Conservation (phyloP, 495 filamentous ascomycete genomes). For the Terfezia boudieri region DNA sequence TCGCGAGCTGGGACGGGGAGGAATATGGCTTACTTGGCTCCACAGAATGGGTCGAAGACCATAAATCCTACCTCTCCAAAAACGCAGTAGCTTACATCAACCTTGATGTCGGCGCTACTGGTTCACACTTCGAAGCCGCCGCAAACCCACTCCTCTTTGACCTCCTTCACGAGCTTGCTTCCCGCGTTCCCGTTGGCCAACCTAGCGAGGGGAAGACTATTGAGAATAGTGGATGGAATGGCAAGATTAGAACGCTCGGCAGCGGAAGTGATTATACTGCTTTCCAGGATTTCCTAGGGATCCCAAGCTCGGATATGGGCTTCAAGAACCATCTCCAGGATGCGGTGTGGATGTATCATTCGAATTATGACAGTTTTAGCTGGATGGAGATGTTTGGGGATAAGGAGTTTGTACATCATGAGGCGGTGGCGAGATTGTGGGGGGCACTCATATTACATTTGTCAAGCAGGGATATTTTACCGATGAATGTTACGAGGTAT, state of each 20-base stretch:
- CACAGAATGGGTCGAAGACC: slow-evolving; percentile 45
- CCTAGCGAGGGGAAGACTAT: slow-evolving; percentile 43
- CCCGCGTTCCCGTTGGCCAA: slow-evolving; percentile 28
- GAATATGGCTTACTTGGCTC: slow-evolving; percentile 38
- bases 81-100: slow-evolving; percentile 54
- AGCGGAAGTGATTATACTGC: slow-evolving; percentile 54
- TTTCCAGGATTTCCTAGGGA: slow-evolving; percentile 49
- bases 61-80: slow-evolving; percentile 57
- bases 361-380: slow-evolving; percentile 51
- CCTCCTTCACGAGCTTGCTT: slow-evolving; percentile 45
- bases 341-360: slow-evolving; percentile 54
- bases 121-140: slow-evolving; percentile 25
- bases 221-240: slow-evolving; percentile 34
- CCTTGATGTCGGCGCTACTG: slow-evolving; percentile 39
- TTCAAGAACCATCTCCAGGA: slow-evolving; percentile 25
- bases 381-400: slow-evolving; percentile 58
- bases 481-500: slow-evolving; percentile 19
- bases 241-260: slow-evolving; percentile 42
- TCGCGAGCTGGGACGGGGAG: slow-evolving; percentile 58
- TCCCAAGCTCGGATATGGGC: slow-evolving; percentile 35
- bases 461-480: slow-evolving; percentile 16
- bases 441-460: slow-evolving; percentile 24
- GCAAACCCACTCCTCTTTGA: slow-evolving; percentile 61
- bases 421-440: slow-evolving; percentile 36
- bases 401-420: slow-evolving; percentile 37